Conservation (phyloP, 2,329 filamentous ascomycete genomes). For the Achaetomium macrosporum region DNA sequence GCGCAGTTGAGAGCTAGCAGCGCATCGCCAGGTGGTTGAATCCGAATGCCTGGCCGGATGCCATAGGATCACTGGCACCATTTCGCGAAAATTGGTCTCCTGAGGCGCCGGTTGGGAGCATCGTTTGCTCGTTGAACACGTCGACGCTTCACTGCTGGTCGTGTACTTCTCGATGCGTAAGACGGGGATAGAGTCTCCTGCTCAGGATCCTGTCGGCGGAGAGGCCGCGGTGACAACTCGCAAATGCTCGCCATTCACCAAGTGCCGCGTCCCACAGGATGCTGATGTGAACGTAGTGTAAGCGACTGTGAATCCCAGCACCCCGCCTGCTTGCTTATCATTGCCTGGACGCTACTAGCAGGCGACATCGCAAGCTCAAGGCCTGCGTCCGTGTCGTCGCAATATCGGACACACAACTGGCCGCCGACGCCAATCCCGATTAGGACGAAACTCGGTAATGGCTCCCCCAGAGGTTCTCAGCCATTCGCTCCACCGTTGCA, state of each 20-base stretch:
- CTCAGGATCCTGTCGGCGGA: background rate
- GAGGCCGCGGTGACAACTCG: conserved; percentile 5
- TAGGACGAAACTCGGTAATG: background rate
- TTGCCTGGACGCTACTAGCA: background rate
- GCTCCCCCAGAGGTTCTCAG: background rate
- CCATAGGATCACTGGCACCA: background rate
- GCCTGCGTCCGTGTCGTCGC: background rate
- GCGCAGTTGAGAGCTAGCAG: background rate
- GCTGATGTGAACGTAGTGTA: conserved; percentile 14
- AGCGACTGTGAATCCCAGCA: background rate
- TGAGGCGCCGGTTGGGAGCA: background rate
- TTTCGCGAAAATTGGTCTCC: background rate
- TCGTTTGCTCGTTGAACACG: background rate
- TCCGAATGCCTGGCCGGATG: background rate
- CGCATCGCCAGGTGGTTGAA: background rate
- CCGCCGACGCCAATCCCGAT: conserved; percentile 5
- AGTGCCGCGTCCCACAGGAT: conserved; percentile 9
- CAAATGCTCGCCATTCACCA: conserved; percentile 1
- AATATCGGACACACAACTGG: conserved; percentile 11
- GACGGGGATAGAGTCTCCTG: background rate
- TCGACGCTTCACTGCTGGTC: background rate
- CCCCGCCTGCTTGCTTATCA: background rate
- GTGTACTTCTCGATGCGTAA: background rate
- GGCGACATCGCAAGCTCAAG: background rate
- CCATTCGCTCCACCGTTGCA: conserved; percentile 3